Conservation (phyloP, 495 filamentous ascomycete species). For the Penicillium roqueforti region DNA sequence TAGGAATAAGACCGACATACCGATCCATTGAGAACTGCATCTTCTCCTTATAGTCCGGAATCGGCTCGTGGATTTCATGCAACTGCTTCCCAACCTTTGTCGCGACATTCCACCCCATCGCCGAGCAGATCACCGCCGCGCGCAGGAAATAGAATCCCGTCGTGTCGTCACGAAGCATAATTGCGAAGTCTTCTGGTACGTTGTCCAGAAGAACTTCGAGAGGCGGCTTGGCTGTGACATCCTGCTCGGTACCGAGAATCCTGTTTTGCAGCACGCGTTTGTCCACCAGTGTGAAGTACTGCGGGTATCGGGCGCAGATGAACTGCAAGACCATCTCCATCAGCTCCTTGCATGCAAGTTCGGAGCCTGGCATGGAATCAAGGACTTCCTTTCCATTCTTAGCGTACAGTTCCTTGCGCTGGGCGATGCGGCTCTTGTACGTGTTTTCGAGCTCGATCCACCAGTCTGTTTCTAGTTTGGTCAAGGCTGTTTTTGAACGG, state of each 20-base stretch:
- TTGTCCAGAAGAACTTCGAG: constrained; percentile 74
- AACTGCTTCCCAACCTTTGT: constrained; percentile 72
- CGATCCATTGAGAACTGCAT: constrained; percentile 88
- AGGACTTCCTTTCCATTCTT: constrained; percentile 63
- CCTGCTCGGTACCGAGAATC: constrained; percentile 62
- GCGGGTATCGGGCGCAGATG: constrained; percentile 72
- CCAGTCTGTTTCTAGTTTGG: constrained; percentile 79
- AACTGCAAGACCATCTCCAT: constrained; percentile 90
- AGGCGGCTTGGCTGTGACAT: constrained; percentile 60
- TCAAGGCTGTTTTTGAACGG: constrained; percentile 53
- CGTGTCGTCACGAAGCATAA: constrained; percentile 68
- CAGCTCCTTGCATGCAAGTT: constrained; percentile 79
- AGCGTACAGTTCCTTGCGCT: constrained; percentile 65
- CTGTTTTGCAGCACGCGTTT: constrained; percentile 63
- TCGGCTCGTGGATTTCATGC: constrained; percentile 68
- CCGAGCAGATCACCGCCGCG: constrained; percentile 74
- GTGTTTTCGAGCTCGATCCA: constrained; percentile 86
- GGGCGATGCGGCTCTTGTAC: constrained; percentile 64
- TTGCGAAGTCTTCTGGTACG: constrained; percentile 82
- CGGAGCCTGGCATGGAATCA: constrained; percentile 68
- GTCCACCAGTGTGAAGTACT: constrained; percentile 64
- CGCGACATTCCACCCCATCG: constrained; percentile 75
- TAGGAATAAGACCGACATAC: constrained; percentile 29
- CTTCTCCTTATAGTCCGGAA: constrained; percentile 88
- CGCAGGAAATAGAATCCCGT: constrained; percentile 73